Evolutionary conservation across 306 rosid species (phyloP), one percentile per base, ranked within the genome.

Genomic region (Cucurbita moschata): DNA sequence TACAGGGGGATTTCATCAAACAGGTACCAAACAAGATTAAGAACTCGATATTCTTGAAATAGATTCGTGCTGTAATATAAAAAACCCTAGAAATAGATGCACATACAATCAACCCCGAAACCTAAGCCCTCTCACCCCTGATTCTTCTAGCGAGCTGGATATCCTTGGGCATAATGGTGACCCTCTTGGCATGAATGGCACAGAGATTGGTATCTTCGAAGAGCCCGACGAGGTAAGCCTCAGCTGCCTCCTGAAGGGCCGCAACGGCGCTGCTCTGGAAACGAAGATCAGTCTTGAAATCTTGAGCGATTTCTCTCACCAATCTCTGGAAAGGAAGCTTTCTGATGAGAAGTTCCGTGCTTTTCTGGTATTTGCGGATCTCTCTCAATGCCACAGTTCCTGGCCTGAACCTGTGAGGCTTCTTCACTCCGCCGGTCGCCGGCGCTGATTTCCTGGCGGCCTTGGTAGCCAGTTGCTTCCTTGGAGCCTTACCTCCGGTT

Each of bases 81-180:
- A 42, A 7, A 64, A 39, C 15, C 2, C 71, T 42, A 40, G 42
- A 42, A 64, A 52, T 40, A 64, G 51, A 64, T 8, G 37, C 30
- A 64, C n/a, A 18, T 64, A 10, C 15, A 2, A 64, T 5, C 14
- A 18, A 42, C 0, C 43, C 14, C 71, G 4, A 64, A n/a, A 40
- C 35, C 71, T 64, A 64, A 64, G 71, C 71, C 71, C 71, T 64
- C 71, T 64, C 71, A 40, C 71, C 71, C 71, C 52, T 64, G 7
- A 64, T 64, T 64, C 71, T 64, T 42, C 71, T 42, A 3, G 71
- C 71, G 37, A 64, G 71, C 71, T 64, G 71, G 35, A 64, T 64
- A n/a, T 64, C 71, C 46, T 64, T 64, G 10, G 71, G 71, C 71
- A 64, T 64, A 64, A 64, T 64, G 14, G 71, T 64, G 15, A 64